phyloP scores from a whole-genome alignment of 2,329 filamentous ascomycete species.

The Hymenoscyphus fructigenus region DNA sequence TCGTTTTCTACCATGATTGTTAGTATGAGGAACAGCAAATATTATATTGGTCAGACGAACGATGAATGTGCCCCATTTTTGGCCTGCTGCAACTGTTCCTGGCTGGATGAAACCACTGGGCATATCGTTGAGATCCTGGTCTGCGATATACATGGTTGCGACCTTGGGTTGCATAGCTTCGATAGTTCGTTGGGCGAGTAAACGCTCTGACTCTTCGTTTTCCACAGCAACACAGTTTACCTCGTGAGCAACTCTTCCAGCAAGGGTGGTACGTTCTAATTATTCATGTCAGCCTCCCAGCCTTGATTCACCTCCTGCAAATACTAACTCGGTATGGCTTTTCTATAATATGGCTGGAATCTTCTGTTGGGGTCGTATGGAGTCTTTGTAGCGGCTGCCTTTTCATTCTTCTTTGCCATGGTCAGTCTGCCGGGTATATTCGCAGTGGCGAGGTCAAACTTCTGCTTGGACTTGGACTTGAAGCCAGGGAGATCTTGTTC shows the following conservation, averaged over 20 bases:
- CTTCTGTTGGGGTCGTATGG: slow-evolving; percentile 48
- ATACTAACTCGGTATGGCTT: slow-evolving; percentile 71
- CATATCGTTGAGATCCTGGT: slow-evolving; percentile 29
- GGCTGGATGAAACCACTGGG: slow-evolving; percentile 54
- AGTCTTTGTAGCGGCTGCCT: slow-evolving; percentile 41
- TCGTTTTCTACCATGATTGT: slow-evolving; percentile 43
- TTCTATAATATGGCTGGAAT: slow-evolving; percentile 63
- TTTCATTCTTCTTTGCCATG: slow-evolving; percentile 46
- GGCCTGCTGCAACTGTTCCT: slow-evolving; percentile 46
- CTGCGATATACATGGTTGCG: slow-evolving; percentile 45
- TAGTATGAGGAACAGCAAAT: slow-evolving; percentile 9
- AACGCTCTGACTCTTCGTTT: slow-evolving; percentile 65
- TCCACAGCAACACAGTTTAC: slow-evolving; percentile 71
- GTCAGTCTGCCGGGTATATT: slow-evolving; percentile 58
- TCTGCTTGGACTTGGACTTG: slow-evolving; percentile 56
- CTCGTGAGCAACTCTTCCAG: slow-evolving; percentile 73
- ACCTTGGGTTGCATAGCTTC: slow-evolving; percentile 60
- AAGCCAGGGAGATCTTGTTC: slow-evolving; percentile 89
- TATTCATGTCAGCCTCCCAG: neutral
- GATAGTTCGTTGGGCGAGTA: slow-evolving; percentile 58
- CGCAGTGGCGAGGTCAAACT: slow-evolving; percentile 55
- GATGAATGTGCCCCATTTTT: slow-evolving; percentile 53
- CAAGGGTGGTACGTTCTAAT: slow-evolving; percentile 73
- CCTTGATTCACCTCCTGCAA: neutral
- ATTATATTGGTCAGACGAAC: slow-evolving; percentile 44